Evolutionary conservation across 2,329 filamentous ascomycete genomes (phyloP).

Genomic region (Drechmeria coniospora): DNA sequence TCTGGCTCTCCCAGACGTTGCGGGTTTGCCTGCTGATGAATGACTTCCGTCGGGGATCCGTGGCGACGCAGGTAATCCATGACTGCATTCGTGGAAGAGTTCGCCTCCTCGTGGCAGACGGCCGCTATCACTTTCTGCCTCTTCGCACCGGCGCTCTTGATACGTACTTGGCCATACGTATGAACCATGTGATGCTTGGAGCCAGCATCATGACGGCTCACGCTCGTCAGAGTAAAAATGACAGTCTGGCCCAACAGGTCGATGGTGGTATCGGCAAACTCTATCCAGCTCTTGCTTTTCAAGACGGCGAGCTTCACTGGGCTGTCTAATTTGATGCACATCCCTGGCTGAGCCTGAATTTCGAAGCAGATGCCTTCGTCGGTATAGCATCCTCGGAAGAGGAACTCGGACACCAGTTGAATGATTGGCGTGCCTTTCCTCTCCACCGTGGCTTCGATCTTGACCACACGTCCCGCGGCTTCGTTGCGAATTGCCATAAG

Average conservation of each 20-base stretch:
- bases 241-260: slow-evolving; percentile 86
- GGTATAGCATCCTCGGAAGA: slow-evolving; percentile 84
- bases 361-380: slow-evolving; percentile 99
- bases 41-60: slow-evolving; percentile 85
- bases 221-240: slow-evolving; percentile 85
- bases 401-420: slow-evolving; percentile 96
- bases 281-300: slow-evolving; percentile 96
- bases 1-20: slow-evolving; percentile 90
- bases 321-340: slow-evolving; percentile 77
- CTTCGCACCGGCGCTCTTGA: slow-evolving; percentile 92
- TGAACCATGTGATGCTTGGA: slow-evolving; percentile 80
- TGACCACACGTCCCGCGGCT: slow-evolving; percentile 97
- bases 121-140: slow-evolving; percentile 95
- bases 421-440: slow-evolving; percentile 76
- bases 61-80: slow-evolving; percentile 89
- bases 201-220: slow-evolving; percentile 91
- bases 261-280: slow-evolving; percentile 52
- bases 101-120: slow-evolving; percentile 84
- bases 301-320: slow-evolving; percentile 87
- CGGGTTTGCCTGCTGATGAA: slow-evolving; percentile 90
- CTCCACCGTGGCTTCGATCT: slow-evolving; percentile 93
- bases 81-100: slow-evolving; percentile 90
- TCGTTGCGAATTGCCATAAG: slow-evolving; percentile 98
- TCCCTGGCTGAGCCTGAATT: slow-evolving; percentile 87
- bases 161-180: slow-evolving; percentile 79